A percentile compares a stretch with the other conserved stretches of the same genome.
Conservation (phyloP, 2,329 filamentous ascomycete species). For the Esteya vermicola region DNA sequence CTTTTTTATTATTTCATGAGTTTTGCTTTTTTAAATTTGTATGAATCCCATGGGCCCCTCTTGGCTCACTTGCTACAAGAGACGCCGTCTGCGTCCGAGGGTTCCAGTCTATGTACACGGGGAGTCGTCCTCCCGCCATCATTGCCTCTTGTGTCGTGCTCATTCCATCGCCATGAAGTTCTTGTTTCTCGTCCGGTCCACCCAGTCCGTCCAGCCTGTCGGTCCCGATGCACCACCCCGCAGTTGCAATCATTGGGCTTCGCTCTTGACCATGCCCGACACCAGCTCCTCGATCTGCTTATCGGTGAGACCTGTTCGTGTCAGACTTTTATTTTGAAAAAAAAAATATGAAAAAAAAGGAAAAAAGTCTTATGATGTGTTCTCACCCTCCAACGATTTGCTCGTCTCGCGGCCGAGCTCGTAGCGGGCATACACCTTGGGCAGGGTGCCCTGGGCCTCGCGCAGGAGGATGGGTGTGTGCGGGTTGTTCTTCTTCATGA, state of each 20-base stretch:
- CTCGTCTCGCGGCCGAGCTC: slow-evolving; percentile 47
- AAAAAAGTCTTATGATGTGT: background rate
- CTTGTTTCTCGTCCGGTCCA: too few species aligned
- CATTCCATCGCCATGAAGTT: too few species aligned
- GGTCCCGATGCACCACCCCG: background rate
- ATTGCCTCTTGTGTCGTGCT: too few species aligned
- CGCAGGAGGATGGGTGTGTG: slow-evolving; percentile 86
- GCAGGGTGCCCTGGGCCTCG: slow-evolving; percentile 73
- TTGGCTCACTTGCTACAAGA: background rate
- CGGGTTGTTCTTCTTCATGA: slow-evolving; percentile 99
- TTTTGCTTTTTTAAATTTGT: too few species aligned
- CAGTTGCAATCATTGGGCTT: slow-evolving; percentile 11
- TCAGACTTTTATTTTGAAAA: background rate
- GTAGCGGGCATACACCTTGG: slow-evolving; percentile 84
- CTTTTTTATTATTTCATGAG: too few species aligned
- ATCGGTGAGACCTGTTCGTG: slow-evolving; percentile 31
- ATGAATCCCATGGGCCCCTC: too few species aligned
- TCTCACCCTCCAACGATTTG: slow-evolving; percentile 37
- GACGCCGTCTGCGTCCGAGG: background rate
- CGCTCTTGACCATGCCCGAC: slow-evolving; percentile 35
- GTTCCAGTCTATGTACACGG: background rate
- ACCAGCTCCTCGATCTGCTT: slow-evolving; percentile 49
- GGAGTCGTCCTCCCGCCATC: too few species aligned
- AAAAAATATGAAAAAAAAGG: background rate
- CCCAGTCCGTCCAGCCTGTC: background rate